Evolutionary conservation across 2,329 filamentous ascomycete genomes (phyloP), one percentile per base, ranked within the genome.

Genomic region (Exserohilum turcica): DNA sequence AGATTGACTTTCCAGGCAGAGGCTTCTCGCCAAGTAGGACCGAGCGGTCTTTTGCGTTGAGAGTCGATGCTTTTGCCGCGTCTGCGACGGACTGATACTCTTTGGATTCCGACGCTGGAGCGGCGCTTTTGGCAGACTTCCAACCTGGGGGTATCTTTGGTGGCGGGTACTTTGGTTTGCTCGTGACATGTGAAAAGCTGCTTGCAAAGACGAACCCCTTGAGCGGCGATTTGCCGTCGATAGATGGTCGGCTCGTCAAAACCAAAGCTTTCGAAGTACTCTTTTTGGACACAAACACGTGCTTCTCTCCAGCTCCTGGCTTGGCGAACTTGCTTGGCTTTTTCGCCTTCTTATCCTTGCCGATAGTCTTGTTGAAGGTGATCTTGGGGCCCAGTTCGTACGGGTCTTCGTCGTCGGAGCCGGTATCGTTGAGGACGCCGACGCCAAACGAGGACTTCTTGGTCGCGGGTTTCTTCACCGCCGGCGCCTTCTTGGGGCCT

Each of bases 401-500:
- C 0, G 91, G 90, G 66, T 97, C 92, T 65, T 97, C 94, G 39
- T 97, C 92, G 62, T 97, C 94, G 4, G 93, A 97, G 9, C 92
- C 92, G 16, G 88, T 94, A 62, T 97, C 93, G 65, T 97, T 97
- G 39, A 97, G 76, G 1, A 97, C 81, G 0, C 93, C 93, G 12
- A 96, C 87, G 0, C 93, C 93, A 59, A 97, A 91, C 0, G 89
- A 91, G 2, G 88, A 85, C 66, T 87, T 88, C 50, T 85, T 84
- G 47, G 79, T 81, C 19, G 71, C 54, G 54, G 64, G 63, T 45
- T 78, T 80, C 71, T 77, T 67, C 3, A 54, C 42, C 4, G 42
- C 28, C 18, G 43, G 44, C 7, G 57, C 13, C 28, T 67, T 68
- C 3, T 58, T 61, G 6, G 57, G 56, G 8, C 28, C 54, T 15